Conservation (phyloP, 2,329 filamentous ascomycete species). For the Huntiella omanensis region DNA sequence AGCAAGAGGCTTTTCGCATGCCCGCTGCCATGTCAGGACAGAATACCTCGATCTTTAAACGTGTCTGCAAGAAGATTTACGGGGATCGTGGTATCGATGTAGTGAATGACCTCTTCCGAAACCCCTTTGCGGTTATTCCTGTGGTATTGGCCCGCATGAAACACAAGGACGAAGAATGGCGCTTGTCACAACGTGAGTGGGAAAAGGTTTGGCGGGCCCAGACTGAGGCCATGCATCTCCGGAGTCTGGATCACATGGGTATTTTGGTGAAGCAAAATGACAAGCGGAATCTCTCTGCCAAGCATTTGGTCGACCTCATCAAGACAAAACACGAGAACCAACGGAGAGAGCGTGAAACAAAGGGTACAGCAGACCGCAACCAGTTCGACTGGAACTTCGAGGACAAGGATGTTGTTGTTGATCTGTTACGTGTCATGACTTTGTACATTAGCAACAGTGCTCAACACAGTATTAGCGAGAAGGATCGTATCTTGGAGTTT, state of each 20-base stretch:
- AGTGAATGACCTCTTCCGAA: constrained; percentile 66
- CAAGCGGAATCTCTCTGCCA: constrained; percentile 78
- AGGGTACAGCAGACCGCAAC: constrained; percentile 41
- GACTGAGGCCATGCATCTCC: constrained; percentile 86
- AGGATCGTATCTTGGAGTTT: constrained; percentile 55
- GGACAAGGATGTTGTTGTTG: constrained; percentile 48
- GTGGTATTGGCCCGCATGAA: constrained; percentile 78
- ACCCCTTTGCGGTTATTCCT: constrained; percentile 74
- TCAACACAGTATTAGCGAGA: constrained; percentile 52
- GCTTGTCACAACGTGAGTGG: constrained; percentile 92
- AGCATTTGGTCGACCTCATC: constrained; percentile 77
- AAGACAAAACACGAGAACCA: constrained; percentile 87
- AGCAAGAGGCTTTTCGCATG: constrained; percentile 59
- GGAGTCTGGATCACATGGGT: constrained; percentile 91
- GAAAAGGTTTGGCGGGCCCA: constrained; percentile 97
- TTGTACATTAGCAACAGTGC: constrained; percentile 48
- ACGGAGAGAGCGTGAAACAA: constrained; percentile 48
- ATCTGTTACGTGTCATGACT: constrained; percentile 43
- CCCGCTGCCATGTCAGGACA: constrained; percentile 73
- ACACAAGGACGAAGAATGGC: constrained; percentile 95
- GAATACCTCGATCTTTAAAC: constrained; percentile 90
- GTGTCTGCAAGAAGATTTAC: constrained; percentile 95
- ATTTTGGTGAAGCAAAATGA: constrained; percentile 75
- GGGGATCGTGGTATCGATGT: constrained; percentile 74
- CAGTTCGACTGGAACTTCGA: constrained; percentile 62